Evolutionary conservation across 495 filamentous ascomycete species (phyloP), one percentile per base, ranked within the genome.

Genomic region (Penicillium lividum): DNA sequence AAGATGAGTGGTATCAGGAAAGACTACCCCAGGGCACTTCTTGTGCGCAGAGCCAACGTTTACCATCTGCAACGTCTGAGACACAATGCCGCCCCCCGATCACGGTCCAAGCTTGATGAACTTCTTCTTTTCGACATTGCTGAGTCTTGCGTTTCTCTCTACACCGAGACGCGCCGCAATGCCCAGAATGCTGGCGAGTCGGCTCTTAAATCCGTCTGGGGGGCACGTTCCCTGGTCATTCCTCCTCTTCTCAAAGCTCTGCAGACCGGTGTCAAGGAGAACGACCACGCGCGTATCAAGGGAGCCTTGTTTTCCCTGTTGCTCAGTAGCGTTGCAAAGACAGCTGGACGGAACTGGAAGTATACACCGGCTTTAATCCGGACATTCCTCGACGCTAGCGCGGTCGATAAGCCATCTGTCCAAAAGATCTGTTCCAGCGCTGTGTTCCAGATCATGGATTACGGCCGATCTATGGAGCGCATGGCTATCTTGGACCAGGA

Each of bases 1-100:
- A 97, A 96, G 74, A 89, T 97, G 65, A 95, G 86, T 65, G 94
- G 94, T 2, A 73, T 96, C 42, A 85, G 93, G 30, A 99, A 99
- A 66, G 82, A 90, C 44, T 99, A 98, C 64, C 95, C 94, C 10
- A 80, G 94, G 45, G 90, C 95, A 33, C 76, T 98, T 15, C 83
- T 99, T 8, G 80, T 98, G 44, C 87, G 93, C 64, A 84, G 94
- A 67, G 94, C 94, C 3, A 90, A 93, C 65, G 90, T 97, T 13
- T 98, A 98, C 66, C 94, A 98, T 62, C 79, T 97, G 57, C 92
- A 97, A 72, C 89, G 94, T 29, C 78, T 97, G 36, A 87, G 93
- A 54, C 93, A 97, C 72, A 98, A 99, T 63, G 89, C 93, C 42
- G 86, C 89, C 5, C 88, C 93, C 31, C 83, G 94, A 42, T 87